Evolutionary conservation across 1,284 basidiomycete genomes (phyloP).

Genomic region (Rhodotorula sp.): DNA sequence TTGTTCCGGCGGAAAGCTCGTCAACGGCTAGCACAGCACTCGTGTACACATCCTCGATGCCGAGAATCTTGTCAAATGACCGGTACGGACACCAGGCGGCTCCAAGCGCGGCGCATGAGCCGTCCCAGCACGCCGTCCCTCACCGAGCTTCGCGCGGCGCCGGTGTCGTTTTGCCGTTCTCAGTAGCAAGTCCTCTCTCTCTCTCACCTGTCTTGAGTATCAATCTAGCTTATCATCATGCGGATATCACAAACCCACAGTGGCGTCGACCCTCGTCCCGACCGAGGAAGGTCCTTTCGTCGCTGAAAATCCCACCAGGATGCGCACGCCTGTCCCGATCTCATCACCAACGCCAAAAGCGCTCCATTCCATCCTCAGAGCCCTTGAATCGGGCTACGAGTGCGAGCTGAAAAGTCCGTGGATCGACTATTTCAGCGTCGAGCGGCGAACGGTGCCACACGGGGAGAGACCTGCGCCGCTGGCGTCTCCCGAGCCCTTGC

Average conservation of each 20-base stretch:
- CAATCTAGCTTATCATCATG: too few relatives aligned
- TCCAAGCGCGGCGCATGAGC: not conserved
- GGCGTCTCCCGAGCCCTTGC: not conserved
- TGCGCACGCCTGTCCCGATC: too few relatives aligned
- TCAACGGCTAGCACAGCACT: too few relatives aligned
- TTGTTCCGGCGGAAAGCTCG: too few relatives aligned
- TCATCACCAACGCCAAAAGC: not conserved
- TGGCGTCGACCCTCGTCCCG: not conserved
- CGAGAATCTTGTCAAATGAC: too few relatives aligned
- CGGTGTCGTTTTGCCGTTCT: not conserved
- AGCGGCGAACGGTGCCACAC: not conserved
- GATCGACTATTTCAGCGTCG: not conserved
- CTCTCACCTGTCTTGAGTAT: too few relatives aligned
- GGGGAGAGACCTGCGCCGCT: not conserved
- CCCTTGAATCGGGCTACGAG: not conserved
- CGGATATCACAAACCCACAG: too few relatives aligned
- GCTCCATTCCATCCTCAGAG: not conserved
- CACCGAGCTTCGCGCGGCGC: not conserved
- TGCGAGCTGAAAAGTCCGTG: not conserved
- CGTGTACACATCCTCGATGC: too few relatives aligned
- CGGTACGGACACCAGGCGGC: not conserved
- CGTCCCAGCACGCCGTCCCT: not conserved
- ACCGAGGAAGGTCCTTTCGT: not conserved
- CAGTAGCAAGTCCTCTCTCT: not conserved
- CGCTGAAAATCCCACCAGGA: not conserved